Percentiles rank a stretch among this genome's conserved stretches.
Conservation (phyloP, 345 rosid species). For the Ricinus communis region DNA sequence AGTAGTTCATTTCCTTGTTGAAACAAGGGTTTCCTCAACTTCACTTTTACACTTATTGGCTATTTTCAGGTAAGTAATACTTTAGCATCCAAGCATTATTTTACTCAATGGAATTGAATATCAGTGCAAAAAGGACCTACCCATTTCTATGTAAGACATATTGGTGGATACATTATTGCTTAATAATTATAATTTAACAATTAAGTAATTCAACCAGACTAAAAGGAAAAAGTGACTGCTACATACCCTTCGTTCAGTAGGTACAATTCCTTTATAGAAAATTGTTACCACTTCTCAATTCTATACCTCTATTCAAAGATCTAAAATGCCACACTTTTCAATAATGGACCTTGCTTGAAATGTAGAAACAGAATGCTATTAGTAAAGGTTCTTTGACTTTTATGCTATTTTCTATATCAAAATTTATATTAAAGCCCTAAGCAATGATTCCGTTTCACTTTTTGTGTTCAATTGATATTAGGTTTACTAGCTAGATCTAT, state of each 20-base stretch:
- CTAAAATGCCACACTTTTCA: constrained; percentile 12
- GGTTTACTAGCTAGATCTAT: not conserved
- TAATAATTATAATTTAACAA: not conserved
- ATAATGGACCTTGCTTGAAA: constrained; percentile 29
- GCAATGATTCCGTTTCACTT: constrained; percentile 25
- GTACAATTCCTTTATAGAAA: not conserved
- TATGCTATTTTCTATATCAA: not conserved
- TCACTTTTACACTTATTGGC: not conserved
- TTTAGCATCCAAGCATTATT: not conserved
- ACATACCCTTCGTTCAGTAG: not conserved
- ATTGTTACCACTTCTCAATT: not conserved
- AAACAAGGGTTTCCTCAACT: not conserved
- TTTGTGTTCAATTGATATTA: not conserved
- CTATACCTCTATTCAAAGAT: not conserved
- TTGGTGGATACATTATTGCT: constrained; percentile 3
- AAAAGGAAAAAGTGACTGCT: not conserved
- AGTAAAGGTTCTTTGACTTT: constrained; percentile 33
- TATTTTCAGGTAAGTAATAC: not conserved
- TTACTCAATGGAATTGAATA: not conserved
- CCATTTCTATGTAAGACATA: not conserved
- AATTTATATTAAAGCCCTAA: constrained; percentile 7
- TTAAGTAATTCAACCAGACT: not conserved
- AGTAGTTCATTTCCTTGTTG: not conserved
- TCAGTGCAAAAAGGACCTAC: not conserved
- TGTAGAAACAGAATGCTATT: constrained; percentile 30